Base-by-base conservation (phyloP, 768 basidiomycete species). In the Boletus subparvulus region DNA sequence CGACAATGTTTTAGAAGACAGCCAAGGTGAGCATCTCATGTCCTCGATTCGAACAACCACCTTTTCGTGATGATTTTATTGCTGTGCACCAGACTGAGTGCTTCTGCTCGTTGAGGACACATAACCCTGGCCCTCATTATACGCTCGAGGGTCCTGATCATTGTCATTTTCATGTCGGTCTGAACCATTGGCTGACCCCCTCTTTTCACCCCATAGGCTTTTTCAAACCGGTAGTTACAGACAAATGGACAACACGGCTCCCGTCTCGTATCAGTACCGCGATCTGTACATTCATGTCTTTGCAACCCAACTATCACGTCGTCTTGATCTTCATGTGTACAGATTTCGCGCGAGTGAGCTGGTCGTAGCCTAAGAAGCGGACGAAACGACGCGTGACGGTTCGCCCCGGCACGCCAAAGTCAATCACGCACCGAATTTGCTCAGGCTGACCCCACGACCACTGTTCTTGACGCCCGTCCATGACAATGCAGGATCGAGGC, bases 401-500 rank as follows among this genome's bases (percentile, higher is more conserved):
- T 61, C 43, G 32, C 12, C 56, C 21, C 41, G n/a, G 49, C 6
- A 47, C 17, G 37, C 17, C 37, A 46, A 43, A n/a, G 26, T n/a
- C 4, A n/a, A 48, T 14, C 11, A 62, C 83, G 54, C 54, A 92
- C 94, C 95, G 61, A 91, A 94, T 67, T 88, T 87, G 69, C 91
- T 93, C 63, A 98, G 74, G 65, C 92, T 94, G 57, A 98, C 77
- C 2, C 96, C 97, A 30, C 94, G 78, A 26, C 97, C 97, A 52
- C 90, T 94, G 65, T 97, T 77, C 78, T 98, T 98, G 46, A 92
- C 88, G 3, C 96, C 97, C 3, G 88, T 91, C 97, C 97, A 99
- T 0, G 91, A 82, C 2, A 98, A 76, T 6, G 94, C 93, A 2
- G 97, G 96, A 66, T 99, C 97, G 24, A 97, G 79, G 66, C 79